These are phyloP conservation scores for Graphilbum sp. DNA, from an alignment of 2,329 filamentous ascomycete species.

Conservation along the genomic window DNA sequence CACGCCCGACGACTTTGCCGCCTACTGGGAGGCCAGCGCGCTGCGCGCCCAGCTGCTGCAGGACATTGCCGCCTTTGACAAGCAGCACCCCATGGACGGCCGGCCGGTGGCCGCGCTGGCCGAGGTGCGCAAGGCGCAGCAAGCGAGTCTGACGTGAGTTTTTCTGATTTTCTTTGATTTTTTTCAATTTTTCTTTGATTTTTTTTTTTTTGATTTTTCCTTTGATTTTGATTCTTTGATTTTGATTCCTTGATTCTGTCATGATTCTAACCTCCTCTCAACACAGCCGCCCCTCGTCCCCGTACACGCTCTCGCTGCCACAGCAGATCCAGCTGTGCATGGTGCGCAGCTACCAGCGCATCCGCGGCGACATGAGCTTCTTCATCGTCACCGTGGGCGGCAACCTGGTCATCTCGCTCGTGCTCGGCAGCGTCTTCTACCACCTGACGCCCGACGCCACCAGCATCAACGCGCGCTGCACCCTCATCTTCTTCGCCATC, in stretches of 20 bases:
- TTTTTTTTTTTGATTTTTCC: constrained; percentile 59
- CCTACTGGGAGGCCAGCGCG: constrained; percentile 37
- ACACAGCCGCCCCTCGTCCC: constrained; percentile 57
- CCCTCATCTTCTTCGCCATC: constrained; percentile 73
- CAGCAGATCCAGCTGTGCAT: constrained; percentile 69
- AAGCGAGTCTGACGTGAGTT: constrained; percentile 43
- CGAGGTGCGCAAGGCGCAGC: constrained; percentile 32
- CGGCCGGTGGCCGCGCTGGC: constrained; percentile 37
- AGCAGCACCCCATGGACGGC: constrained; percentile 33
- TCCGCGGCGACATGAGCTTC: constrained; percentile 59
- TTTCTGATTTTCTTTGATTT: constrained; percentile 35
- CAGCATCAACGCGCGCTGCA: constrained; percentile 45
- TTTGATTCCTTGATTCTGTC: constrained; percentile 61
- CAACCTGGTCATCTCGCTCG: constrained; percentile 39
- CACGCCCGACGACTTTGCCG: constrained; percentile 44
- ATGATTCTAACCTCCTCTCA: too few species aligned
- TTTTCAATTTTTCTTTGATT: too few species aligned
- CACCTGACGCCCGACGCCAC: constrained; percentile 8
- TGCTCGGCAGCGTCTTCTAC: constrained; percentile 6
- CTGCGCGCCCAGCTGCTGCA: constrained; percentile 31
- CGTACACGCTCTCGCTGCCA: constrained; percentile 58
- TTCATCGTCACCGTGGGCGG: constrained; percentile 52
- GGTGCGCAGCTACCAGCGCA: constrained; percentile 60
- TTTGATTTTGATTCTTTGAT: constrained; percentile 61
- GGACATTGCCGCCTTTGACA: constrained; percentile 39